Base-by-base conservation (phyloP, 1,284 basidiomycete species). In the Boletus sp. region DNA sequence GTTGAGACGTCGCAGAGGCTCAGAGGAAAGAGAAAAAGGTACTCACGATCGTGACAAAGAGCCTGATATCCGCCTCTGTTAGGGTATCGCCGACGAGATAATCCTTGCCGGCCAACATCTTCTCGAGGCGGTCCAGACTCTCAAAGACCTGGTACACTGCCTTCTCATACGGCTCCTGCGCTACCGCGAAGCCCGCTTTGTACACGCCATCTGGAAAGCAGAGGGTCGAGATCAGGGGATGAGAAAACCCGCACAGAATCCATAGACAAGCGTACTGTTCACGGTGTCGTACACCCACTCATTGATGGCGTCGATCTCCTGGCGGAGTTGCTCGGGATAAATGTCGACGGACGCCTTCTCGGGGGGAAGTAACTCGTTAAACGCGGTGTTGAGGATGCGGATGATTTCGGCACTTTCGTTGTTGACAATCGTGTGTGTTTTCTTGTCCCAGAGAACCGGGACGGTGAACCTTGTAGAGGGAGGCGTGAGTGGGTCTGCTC, bases 391-490 rank as follows among this genome's bases (percentile, higher is more conserved):
- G 69, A 97, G 79, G 38, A 94, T 89, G 46, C 95, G 84, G 59
- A 98, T 93, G 61, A 98, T 94, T 69, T 96, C 93, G 1, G 87
- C 84, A 55, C 85, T 90, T 66, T 97, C 94, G 68, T 96, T 99
- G 74, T 91, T 96, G 48, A 99, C 96, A 57, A 99, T 90, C 30
- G 89, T 92, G 49, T 86, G 70, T 33, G 69, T 73, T 69, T 96
- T 90, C 73, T 86, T 95, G 73, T 98, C 96, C 91, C 93, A 99
- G 2, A 98, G 73, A 41, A 94, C 72, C n/a, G 95, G 94, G 2
- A 94, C 91, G 4, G 92, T 91, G 73, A 90, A 93, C 43, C 85
- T 83, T 46, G 7, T 10, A 30, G 10, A 29, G 1, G 14, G 26
- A 23, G 14, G 6, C 9, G 34, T 29, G 25, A 33, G 41, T 8